Evolutionary conservation across 2,329 filamentous ascomycete species (phyloP).

Genomic region (Emergomyces africanus): DNA sequence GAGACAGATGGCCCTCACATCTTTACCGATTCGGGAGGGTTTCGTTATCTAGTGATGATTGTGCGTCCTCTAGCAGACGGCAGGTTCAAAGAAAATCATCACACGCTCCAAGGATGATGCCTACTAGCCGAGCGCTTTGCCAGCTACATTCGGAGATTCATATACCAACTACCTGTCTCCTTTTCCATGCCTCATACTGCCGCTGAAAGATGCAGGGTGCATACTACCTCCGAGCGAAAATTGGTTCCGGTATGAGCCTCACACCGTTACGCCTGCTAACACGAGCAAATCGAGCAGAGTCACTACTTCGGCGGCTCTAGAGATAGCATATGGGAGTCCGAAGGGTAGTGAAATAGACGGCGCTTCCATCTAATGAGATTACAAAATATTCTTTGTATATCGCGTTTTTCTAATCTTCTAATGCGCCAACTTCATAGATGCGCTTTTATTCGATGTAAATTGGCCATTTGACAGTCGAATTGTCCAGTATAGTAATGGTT

Average conservation of each 20-base stretch:
- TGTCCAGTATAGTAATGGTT: not conserved
- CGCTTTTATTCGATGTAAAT: not conserved
- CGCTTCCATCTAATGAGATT: not conserved
- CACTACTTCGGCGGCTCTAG: not conserved
- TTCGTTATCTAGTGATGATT: slow-evolving; percentile 52
- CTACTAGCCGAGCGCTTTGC: not conserved
- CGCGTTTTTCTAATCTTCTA: not conserved
- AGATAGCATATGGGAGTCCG: not conserved
- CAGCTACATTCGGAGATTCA: slow-evolving; percentile 2
- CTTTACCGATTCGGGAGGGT: slow-evolving; percentile 50
- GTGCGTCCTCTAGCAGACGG: slow-evolving; percentile 38
- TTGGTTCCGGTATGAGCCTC: slow-evolving; percentile 20
- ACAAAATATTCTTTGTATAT: not conserved
- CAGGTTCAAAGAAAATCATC: slow-evolving; percentile 47
- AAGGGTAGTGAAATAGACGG: not conserved
- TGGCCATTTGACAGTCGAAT: not conserved
- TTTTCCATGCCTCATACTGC: slow-evolving; percentile 8
- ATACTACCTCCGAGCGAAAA: slow-evolving; percentile 17
- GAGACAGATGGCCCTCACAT: slow-evolving; percentile 47
- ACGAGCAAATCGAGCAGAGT: slow-evolving; percentile 13
- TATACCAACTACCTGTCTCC: slow-evolving; percentile 3
- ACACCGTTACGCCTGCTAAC: slow-evolving; percentile 6
- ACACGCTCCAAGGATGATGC: slow-evolving; percentile 40
- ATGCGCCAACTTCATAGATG: not conserved
- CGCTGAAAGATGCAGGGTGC: slow-evolving; percentile 16